Percentiles rank a stretch among this genome's conserved stretches.
These are phyloP conservation scores for Venturia carpophila DNA, from an alignment of 2,329 filamentous ascomycete species.

Conservation along the genomic window DNA sequence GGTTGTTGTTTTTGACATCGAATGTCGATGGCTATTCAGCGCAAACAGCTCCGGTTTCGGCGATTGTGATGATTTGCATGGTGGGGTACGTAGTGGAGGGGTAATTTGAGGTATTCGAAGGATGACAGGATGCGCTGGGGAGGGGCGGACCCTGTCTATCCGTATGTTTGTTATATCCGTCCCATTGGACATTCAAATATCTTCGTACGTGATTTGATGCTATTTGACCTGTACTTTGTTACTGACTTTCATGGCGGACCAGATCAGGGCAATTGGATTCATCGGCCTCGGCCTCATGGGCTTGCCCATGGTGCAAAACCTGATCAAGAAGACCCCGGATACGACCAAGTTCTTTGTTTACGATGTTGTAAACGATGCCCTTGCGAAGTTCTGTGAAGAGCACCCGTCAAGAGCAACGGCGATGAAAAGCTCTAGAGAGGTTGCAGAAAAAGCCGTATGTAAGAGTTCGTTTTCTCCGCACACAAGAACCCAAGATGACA, in stretches of 20 bases:
- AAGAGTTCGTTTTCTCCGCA: background rate
- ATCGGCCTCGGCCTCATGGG: constrained; percentile 51
- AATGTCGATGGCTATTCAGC: background rate
- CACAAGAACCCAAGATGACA: constrained; percentile 3
- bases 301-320: constrained; percentile 44
- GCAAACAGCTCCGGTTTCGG: constrained; percentile 5
- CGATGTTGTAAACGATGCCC: constrained; percentile 39
- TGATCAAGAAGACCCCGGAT: constrained; percentile 40
- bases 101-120: background rate
- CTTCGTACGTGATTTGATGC: background rate
- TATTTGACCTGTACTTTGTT: too few relatives aligned
- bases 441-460: constrained; percentile 43
- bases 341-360: constrained; percentile 41
- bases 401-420: constrained; percentile 34
- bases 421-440: constrained; percentile 39
- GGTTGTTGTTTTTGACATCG: background rate
- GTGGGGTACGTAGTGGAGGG: constrained; percentile 1
- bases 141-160: background rate
- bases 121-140: background rate
- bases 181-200: background rate
- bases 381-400: constrained; percentile 38
- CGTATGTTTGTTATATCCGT: background rate
- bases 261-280: constrained; percentile 37
- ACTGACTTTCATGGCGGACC: constrained; percentile 15
- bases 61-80: background rate